Evolutionary conservation across 768 basidiomycete species (phyloP), one percentile per base, ranked within the genome.

Genomic region (Mycena metata): DNA sequence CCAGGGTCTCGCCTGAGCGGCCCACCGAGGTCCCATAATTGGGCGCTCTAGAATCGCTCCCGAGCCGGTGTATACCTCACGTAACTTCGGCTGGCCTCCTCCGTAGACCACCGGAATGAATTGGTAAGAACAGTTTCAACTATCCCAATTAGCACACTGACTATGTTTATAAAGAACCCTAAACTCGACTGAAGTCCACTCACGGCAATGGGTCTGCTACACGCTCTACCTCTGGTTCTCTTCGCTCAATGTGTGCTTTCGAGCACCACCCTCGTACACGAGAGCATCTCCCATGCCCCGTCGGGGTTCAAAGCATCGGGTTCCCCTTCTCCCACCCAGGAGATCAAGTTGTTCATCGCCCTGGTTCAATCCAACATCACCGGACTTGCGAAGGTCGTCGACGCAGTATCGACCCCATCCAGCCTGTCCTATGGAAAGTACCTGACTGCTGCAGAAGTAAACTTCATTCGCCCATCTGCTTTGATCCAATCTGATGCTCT

Each of bases 391-490:
- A 43, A 36, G 52, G 39, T 55, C n/a, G 55, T 57, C 46, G 55
- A 64, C 26, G 64, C 64, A 26, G 55, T 64, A 33, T 64, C 64
- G 12, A 30, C 21, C 36, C 55, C 55, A n/a, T 57, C 55, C 26
- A 64, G 54, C 43, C 24, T 45, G n/a, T 56, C 54, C 9, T 64
- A 64, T 35, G 55, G 63, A 24, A 45, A 64, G 47, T 49, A 64
- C n/a, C 55, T 64, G 5, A 57, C 36, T 57, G 36, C 55, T 42
- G 64, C 33, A 47, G 36, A 64, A 41, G 64, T 57, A 50, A 57
- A 46, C 23, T 50, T 41, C 6, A 57, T 15, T 30, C 19, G 17
- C 57, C 19, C 55, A 57, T 42, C 35, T 30, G 33, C 10, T 46
- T 50, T 47, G 26, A 55, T 46, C 47, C 54, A 35, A 21, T 35